Conservation (phyloP, 2,329 filamentous ascomycete genomes). For the Chaetomium strumarium region DNA sequence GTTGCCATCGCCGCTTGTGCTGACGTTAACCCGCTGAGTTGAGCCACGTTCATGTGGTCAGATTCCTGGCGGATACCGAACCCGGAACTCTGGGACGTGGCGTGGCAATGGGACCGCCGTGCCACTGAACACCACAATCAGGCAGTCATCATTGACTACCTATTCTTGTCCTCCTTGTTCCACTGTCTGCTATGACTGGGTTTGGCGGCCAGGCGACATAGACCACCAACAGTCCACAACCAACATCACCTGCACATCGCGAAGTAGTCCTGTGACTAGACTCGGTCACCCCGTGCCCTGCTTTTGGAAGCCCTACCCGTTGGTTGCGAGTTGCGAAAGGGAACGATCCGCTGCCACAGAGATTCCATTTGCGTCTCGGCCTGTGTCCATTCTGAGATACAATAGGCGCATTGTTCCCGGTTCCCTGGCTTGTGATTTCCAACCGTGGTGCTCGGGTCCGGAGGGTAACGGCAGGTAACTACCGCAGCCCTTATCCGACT, state of each 20-base stretch:
- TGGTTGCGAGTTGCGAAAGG: not conserved
- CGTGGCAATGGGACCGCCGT: constrained; percentile 12
- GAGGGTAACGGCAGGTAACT: not conserved
- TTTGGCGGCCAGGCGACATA: not conserved
- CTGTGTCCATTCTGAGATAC: not conserved
- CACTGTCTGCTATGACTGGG: not conserved
- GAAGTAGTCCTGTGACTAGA: not conserved
- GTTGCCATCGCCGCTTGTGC: not conserved
- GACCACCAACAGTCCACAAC: not conserved
- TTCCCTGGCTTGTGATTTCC: not conserved
- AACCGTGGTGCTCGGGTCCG: not conserved
- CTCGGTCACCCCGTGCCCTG: not conserved
- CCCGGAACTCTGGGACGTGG: constrained; percentile 5
- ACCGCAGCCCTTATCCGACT: not conserved
- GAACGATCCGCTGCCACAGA: not conserved
- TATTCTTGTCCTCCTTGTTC: not conserved
- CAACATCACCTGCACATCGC: not conserved
- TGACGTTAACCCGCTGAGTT: constrained; percentile 8
- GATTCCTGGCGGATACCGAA: not conserved
- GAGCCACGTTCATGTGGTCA: not conserved
- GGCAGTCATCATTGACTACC: not conserved
- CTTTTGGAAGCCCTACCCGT: not conserved
- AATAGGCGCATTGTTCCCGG: not conserved
- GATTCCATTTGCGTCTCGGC: too few species aligned
- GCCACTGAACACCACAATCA: constrained; percentile 4